Evolutionary conservation across 805 yeast species (phyloP).

Genomic region (Metschnikowia baotianmanensis): DNA sequence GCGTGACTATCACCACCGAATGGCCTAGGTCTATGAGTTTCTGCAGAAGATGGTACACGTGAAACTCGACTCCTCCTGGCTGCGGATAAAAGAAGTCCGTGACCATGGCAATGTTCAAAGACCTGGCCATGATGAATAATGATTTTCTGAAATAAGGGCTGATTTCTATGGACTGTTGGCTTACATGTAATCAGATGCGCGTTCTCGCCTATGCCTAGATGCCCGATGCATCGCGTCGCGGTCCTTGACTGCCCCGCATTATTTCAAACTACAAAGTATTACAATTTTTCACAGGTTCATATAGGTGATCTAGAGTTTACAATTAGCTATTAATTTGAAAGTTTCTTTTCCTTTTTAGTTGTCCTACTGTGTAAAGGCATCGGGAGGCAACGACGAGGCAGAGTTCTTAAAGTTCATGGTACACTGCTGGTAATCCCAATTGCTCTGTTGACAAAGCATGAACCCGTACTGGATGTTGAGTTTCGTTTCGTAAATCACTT

Average conservation of each 20-base stretch:
- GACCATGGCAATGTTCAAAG: constrained; percentile 61
- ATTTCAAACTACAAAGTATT: no score
- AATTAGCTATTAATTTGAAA: background rate
- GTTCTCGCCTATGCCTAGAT: no score
- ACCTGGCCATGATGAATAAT: constrained; percentile 3
- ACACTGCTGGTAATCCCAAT: constrained; percentile 76
- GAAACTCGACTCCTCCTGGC: constrained; percentile 97
- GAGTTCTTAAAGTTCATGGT: constrained; percentile 68
- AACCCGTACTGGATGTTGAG: constrained; percentile 75
- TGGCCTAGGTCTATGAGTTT: constrained; percentile 78
- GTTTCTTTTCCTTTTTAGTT: background rate
- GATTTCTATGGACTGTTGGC: no score
- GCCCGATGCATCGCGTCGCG: no score
- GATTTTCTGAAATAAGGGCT: background rate
- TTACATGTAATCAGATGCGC: no score
- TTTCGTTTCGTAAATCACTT: constrained; percentile 68
- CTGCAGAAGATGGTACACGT: constrained; percentile 87
- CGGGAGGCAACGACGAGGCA: constrained; percentile 46
- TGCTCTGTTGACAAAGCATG: constrained; percentile 84
- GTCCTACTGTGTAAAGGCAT: constrained; percentile 27
- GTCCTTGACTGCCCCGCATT: no score
- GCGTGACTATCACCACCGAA: constrained; percentile 83
- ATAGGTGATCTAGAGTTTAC: background rate
- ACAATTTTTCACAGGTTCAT: background rate
- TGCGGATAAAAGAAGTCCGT: constrained; percentile 98